Evolutionary conservation across 108 stramenopile species (phyloP), one percentile per base, ranked within the genome.

Genomic region (Cylindrotheca closterium): DNA sequence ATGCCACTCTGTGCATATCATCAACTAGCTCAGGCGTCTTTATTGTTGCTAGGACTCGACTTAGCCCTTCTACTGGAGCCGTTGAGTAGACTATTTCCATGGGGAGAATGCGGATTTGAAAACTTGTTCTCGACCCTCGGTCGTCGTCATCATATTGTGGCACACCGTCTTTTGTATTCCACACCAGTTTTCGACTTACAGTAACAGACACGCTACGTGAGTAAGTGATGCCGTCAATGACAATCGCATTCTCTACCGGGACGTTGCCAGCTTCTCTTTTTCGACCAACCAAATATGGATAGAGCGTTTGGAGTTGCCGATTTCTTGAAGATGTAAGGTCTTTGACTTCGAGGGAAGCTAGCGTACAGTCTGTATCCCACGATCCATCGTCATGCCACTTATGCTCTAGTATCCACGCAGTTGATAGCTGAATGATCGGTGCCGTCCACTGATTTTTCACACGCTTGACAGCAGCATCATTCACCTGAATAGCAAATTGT

Each of bases 41-140:
- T n/a, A 79, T 74, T 1, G 83, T 66, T 32, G 69, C 69, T 26
- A 89, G 72, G 17, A 89, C 75, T 59, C 79, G 58, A 4, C 63
- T 80, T 5, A 83, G 51, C 33, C 73, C 79, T 70, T 85, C 82
- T 32, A 82, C 78, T 18, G 84, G 77, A 22, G 75, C 45, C 24
- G 84, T 78, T 30, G 80, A 70, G 60, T 86, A 89, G 4, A 83
- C 75, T 46, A 86, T 65, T 65, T 89, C 84, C 57, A 89, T 63
- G 2, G 88, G 84, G 28, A 66, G 58, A 10, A 89, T 54, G 10
- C 67, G 74, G 10, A 86, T 37, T 19, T 59, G 60, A 18, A 63
- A 55, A 2, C 24, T 47, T 4, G 79, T 77, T 12, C 62, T 74
- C 0, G 80, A 73, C 18, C 72, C 71, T 21, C 54, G 46, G 34